Evolutionary conservation across 2,329 filamentous ascomycete species (phyloP).

Genomic region (Macrophomina pseudophaseolina): DNA sequence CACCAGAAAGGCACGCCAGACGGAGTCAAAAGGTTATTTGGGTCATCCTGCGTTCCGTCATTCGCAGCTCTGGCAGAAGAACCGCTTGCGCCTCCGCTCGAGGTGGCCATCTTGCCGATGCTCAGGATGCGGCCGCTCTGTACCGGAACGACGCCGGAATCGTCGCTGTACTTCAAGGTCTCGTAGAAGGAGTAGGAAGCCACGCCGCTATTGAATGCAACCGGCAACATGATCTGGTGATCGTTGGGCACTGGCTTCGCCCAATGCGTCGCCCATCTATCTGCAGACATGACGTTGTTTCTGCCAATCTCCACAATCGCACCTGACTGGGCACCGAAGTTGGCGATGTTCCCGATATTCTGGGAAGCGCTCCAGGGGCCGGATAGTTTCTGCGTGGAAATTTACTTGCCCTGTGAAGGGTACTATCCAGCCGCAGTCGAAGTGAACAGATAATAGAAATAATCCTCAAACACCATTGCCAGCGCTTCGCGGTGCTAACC

Average conservation of each 20-base stretch:
- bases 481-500: conserved; percentile 30
- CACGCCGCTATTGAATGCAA: conserved; percentile 28
- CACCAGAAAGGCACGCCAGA: conserved; percentile 31
- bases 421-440: conserved; percentile 32
- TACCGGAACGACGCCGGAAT: conserved; percentile 29
- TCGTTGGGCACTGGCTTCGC: conserved; percentile 28
- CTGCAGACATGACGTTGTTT: conserved; percentile 28
- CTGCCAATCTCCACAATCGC: conserved; percentile 24
- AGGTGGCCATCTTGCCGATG: conserved; percentile 27
- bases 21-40: conserved; percentile 28
- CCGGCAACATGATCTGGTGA: conserved; percentile 30
- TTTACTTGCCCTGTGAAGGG: conserved; percentile 28
- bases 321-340: conserved; percentile 31
- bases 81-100: conserved; percentile 25
- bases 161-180: conserved; percentile 30
- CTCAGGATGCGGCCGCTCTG: conserved; percentile 31
- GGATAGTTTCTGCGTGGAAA: neutral
- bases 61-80: conserved; percentile 9
- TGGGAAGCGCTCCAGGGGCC: conserved; percentile 27
- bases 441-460: conserved; percentile 32
- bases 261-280: conserved; percentile 32
- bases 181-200: conserved; percentile 31
- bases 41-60: conserved; percentile 8
- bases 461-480: conserved; percentile 29
- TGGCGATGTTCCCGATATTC: conserved; percentile 30